Base-by-base conservation (phyloP, 2,329 filamentous ascomycete species). In the Colletotrichum musicola region DNA sequence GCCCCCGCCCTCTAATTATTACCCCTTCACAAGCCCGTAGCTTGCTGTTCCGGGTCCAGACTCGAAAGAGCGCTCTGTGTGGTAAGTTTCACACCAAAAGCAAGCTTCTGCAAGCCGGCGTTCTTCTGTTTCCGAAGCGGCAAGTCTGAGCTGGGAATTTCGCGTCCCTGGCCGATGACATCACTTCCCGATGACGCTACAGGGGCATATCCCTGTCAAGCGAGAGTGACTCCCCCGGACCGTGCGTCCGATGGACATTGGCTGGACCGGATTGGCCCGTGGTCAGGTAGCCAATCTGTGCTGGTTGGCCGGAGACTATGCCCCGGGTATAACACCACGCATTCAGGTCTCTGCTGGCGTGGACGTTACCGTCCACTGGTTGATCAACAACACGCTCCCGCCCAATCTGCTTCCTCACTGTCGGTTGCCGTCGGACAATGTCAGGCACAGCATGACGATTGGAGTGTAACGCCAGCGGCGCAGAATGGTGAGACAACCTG, bases 61-160 rank as follows among this genome's bases (percentile, higher is more conserved):
- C 22, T 51, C 38, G 44, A 51, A 30, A 30, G 12, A 10, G 30
- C 14, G 38, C 20, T 40, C 42, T 38, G n/a, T 63, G 7, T 47
- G 60, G 60, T 22, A n/a, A 30, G 66, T 69, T 69, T 66, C 66
- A 69, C 56, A 25, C 64, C 30, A 61, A 60, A 68, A 69, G 56
- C 62, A 69, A 66, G 62, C 62, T 61, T 61, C 42, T 42, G 62
- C 47, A 64, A 38, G 30, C 38, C 51, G 22, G 50, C 53, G 51
- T 51, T 38, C 44, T 40, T 35, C 62, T 64, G 60, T 58, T 68
- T 27, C 62, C 44, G 44, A 66, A 61, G 66, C 62, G 65, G 35
- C 64, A 56, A 56, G 42, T 56, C 25, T 51, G 56, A 51, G 62
- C 62, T 69, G 62, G 56, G 56, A 61, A 51, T 56, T 51, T 54